phyloP scores from a whole-genome alignment of 352 stramenopile genomes.

The Globisporangium takayamanum region DNA sequence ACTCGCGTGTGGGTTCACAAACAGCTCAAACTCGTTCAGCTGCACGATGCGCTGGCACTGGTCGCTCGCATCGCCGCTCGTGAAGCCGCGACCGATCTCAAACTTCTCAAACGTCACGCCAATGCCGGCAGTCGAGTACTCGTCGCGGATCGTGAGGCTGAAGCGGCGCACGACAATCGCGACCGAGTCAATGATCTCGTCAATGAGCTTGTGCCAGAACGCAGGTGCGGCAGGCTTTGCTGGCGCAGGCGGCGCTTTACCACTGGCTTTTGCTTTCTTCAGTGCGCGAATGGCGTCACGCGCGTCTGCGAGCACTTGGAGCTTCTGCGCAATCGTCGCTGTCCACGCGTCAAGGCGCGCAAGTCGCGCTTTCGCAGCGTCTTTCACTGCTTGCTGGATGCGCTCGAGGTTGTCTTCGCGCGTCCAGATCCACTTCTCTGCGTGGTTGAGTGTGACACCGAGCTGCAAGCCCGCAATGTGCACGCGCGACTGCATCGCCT shows the following conservation, averaged over 20 bases:
- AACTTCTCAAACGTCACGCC: constrained; percentile 59
- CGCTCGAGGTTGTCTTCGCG: constrained; percentile 56
- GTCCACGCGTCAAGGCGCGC: constrained; percentile 57
- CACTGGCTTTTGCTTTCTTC: constrained; percentile 21
- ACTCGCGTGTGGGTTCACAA: constrained; percentile 45
- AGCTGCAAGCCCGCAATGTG: constrained; percentile 49
- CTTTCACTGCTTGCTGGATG: constrained; percentile 42
- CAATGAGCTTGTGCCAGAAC: constrained; percentile 52
- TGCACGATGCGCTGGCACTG: constrained; percentile 39
- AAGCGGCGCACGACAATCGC: constrained; percentile 41
- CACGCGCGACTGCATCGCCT: constrained; percentile 37
- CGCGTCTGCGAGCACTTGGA: constrained; percentile 41
- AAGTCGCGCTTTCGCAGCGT: constrained; percentile 43
- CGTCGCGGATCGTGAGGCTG: constrained; percentile 51
- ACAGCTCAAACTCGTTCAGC: constrained; percentile 60
- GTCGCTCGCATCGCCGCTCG: constrained; percentile 17
- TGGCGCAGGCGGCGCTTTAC: not conserved
- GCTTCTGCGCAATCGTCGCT: constrained; percentile 43
- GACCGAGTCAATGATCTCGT: constrained; percentile 71
- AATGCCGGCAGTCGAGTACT: constrained; percentile 43
- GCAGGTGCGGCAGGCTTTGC: constrained; percentile 16
- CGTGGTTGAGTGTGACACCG: constrained; percentile 44
- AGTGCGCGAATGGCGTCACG: constrained; percentile 24
- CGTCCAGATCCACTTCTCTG: constrained; percentile 76
- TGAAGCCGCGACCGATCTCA: constrained; percentile 29